Base-by-base conservation (phyloP, 2,329 filamentous ascomycete species). In the Exophiala alcalophila region DNA sequence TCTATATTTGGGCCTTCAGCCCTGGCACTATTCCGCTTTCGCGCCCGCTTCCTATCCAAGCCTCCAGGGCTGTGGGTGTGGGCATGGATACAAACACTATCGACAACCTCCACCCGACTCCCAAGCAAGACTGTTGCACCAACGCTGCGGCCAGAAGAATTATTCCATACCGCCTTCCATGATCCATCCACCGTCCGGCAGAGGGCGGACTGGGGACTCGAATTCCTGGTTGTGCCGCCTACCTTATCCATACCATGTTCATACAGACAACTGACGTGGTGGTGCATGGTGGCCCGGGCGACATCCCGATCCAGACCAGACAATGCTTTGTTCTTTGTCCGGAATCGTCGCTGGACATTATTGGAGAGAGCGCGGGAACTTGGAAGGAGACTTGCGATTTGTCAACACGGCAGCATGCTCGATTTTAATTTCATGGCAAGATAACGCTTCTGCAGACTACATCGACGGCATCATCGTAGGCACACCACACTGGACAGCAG, bases 1-100 rank as follows among this genome's bases (percentile, higher is more conserved):
- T 28, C 48, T 50, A 50, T 47, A 50, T 50, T 50, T 50, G 48
- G 47, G n/a, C 5, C 14, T 38, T 24, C 38, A 18, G 40, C 44
- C 44, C 43, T 44, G 39, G 25, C 26, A 21, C 40, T 37, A 47
- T 41, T 7, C 48, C 36, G 15, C 11, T 44, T 42, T 20, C 14
- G 39, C 28, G 10, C 4, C 24, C 25, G 20, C 20, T 23, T 25
- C 29, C 12, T 18, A n/a, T 31, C 33, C 47, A 46, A 47, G 30
- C 43, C 48, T 28, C 28, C 28, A 33, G 41, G 30, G 35, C n/a
- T 19, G 16, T 30, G 27, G 40, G 19, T 32, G 11, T 28, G n/a
- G 18, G 21, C 34, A 20, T 21, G 26, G 26, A 28, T 23, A 19
- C 21, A 14, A 25, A 19, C 24, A 27, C 31, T 18, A 34, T 33